Evolutionary conservation across 192 early-diverging fungal species (phyloP).

Genomic region (Phycomyces nitens): DNA sequence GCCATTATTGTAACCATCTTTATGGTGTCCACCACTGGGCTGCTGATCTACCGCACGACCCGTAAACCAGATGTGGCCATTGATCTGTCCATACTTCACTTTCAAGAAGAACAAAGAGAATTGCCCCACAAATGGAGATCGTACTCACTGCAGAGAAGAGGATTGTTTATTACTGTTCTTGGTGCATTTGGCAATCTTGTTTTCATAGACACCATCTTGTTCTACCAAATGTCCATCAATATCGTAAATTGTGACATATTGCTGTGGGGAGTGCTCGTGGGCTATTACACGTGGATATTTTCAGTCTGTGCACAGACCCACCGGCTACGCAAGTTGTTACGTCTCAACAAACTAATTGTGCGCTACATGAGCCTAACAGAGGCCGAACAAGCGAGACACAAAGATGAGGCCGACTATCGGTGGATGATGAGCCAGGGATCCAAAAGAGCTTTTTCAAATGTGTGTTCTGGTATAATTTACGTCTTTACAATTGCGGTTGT

Average conservation of each 20-base stretch:
- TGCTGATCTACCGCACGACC: constrained; percentile 1
- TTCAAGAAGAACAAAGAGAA: neutral
- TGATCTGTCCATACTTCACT: neutral
- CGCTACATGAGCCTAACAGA: neutral
- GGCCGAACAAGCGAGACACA: neutral
- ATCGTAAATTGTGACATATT: constrained; percentile 11
- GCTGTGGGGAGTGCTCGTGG: constrained; percentile 5
- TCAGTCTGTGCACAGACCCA: constrained; percentile 11
- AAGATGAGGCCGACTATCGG: constrained; percentile 9
- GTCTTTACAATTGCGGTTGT: neutral
- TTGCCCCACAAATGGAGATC: constrained; percentile 3
- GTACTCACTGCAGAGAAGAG: constrained; percentile 16
- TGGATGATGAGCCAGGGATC: constrained; percentile 5
- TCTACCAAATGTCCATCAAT: neutral
- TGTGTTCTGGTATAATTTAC: neutral
- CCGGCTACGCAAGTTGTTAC: constrained; percentile 9
- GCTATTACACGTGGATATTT: constrained; percentile 19
- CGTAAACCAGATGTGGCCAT: neutral
- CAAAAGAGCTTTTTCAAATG: neutral
- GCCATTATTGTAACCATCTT: neutral
- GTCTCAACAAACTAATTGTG: constrained; percentile 8
- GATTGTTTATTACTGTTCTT: constrained; percentile 4
- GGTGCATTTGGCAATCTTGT: constrained; percentile 16
- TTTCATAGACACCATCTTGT: neutral
- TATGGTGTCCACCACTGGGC: constrained; percentile 7